Percentiles rank a stretch among this genome's conserved stretches.
Conservation (phyloP, 192 early-diverging fungal species). For the Linnemannia hyalina region DNA sequence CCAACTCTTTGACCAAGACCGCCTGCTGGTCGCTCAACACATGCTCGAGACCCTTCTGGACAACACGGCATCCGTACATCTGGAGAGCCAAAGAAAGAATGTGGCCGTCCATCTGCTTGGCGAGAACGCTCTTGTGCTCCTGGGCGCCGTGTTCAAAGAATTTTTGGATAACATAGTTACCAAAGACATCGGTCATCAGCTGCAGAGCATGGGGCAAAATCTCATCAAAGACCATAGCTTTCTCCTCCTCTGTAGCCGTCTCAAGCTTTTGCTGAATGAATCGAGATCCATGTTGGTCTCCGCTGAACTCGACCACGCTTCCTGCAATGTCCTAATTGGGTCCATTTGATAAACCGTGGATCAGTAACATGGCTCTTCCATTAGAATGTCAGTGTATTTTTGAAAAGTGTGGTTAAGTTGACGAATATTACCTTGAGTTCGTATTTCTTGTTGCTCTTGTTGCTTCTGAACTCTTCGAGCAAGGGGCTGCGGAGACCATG, state of each 20-base stretch:
- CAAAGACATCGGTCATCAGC: slow-evolving; percentile 98
- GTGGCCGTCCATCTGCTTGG: slow-evolving; percentile 95
- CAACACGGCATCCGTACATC: slow-evolving; percentile 99
- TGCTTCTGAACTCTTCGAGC: slow-evolving; percentile 95
- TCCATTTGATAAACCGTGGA: background rate
- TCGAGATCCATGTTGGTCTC: slow-evolving; percentile 97
- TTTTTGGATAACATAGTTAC: slow-evolving; percentile 99
- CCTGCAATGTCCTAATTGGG: slow-evolving; percentile 84
- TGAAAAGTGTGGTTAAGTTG: background rate
- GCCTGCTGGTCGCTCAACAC: slow-evolving; percentile 93
- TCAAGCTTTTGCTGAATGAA: slow-evolving; percentile 99
- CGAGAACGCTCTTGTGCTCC: slow-evolving; percentile 90
- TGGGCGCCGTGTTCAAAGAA: slow-evolving; percentile 98
- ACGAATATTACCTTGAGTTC: slow-evolving; percentile 78
- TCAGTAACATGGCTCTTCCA: background rate
- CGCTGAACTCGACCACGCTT: slow-evolving; percentile 95
- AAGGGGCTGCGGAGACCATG: slow-evolving; percentile 82
- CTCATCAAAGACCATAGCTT: slow-evolving; percentile 95
- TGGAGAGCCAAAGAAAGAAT: slow-evolving; percentile 92
- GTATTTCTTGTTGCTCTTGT: slow-evolving; percentile 91
- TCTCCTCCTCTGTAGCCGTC: slow-evolving; percentile 90
- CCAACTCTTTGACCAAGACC: slow-evolving; percentile 86
- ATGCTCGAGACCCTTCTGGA: slow-evolving; percentile 96
- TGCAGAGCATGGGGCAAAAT: slow-evolving; percentile 89
- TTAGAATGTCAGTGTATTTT: too few species aligned